These are phyloP conservation scores for Irpex sp. DNA, from an alignment of 1,284 basidiomycete genomes.

Conservation along the genomic window DNA sequence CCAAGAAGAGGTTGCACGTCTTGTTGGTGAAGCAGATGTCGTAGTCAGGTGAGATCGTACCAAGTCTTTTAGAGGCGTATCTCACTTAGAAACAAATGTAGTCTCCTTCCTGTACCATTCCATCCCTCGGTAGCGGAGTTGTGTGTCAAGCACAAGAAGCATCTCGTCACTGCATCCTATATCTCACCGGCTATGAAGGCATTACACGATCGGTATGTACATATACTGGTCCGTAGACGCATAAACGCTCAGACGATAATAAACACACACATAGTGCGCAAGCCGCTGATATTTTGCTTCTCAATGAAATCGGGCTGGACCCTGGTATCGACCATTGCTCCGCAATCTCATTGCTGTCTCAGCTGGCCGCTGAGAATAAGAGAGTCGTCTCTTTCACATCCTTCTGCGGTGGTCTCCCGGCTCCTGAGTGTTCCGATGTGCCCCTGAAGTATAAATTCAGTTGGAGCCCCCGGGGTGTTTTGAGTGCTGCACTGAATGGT, in stretches of 20 bases:
- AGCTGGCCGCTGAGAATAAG: conserved; percentile 56
- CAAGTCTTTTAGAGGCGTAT: no score
- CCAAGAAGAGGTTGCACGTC: conserved; percentile 39
- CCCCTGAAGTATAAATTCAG: conserved; percentile 93
- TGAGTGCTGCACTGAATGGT: conserved; percentile 78
- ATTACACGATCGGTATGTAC: conserved; percentile 59
- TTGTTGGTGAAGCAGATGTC: conserved; percentile 60
- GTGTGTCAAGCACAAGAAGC: conserved; percentile 72
- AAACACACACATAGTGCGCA: conserved; percentile 48
- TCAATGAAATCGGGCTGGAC: conserved; percentile 94
- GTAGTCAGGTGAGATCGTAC: conserved; percentile 56
- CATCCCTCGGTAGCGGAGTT: conserved; percentile 75
- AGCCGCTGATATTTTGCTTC: conserved; percentile 66
- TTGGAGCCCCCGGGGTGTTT: conserved; percentile 89
- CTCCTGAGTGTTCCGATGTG: conserved; percentile 61
- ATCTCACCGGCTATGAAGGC: conserved; percentile 79
- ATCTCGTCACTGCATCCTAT: conserved; percentile 93
- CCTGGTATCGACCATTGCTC: conserved; percentile 96
- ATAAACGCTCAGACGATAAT: no score
- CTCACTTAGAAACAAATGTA: no score
- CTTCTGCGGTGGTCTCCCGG: conserved; percentile 92
- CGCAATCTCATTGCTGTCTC: conserved; percentile 73
- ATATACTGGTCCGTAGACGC: no score
- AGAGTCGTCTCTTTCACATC: conserved; percentile 80
- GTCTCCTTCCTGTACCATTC: conserved; percentile 65